Evolutionary conservation across 805 yeast genomes (phyloP).

Genomic region (Dipodascopsis uninucleata): DNA sequence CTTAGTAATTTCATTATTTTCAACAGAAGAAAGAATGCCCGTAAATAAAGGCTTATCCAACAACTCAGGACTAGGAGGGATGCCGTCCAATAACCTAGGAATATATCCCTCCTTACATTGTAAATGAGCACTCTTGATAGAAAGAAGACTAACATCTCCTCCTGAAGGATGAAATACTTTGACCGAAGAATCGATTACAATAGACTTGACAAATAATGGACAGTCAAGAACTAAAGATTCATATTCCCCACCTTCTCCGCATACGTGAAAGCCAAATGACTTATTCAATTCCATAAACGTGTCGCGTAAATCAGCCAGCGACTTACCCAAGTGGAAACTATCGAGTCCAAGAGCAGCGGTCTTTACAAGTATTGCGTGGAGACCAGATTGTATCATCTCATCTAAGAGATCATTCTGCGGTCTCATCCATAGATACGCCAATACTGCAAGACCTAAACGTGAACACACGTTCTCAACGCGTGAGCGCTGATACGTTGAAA

Average conservation of each 20-base stretch:
- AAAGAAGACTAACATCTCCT: too few species aligned
- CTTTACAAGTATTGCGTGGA: conserved; percentile 83
- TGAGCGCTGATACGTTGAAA: conserved; percentile 91
- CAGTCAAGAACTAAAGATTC: conserved; percentile 91
- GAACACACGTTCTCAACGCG: conserved; percentile 89
- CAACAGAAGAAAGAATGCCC: too few species aligned
- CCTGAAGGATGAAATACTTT: conserved; percentile 34
- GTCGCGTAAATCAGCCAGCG: conserved; percentile 60
- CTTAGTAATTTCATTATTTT: too few species aligned
- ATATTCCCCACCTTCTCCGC: conserved; percentile 99
- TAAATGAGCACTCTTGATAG: too few species aligned
- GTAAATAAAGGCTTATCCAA: too few species aligned
- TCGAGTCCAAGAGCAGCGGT: conserved; percentile 87
- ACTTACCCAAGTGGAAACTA: conserved; percentile 63
- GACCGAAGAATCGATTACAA: too few species aligned
- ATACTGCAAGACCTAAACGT: conserved; percentile 60
- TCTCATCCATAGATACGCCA: conserved; percentile 88
- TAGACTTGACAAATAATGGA: conserved; percentile 65
- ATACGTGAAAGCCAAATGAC: conserved; percentile 78
- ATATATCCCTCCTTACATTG: too few species aligned
- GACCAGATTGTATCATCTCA: conserved; percentile 65
- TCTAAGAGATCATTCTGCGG: conserved; percentile 73
- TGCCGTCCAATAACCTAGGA: too few species aligned
- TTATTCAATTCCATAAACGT: conserved; percentile 51
- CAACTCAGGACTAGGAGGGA: too few species aligned